A percentile compares a stretch with the other conserved stretches of the same genome.
Conservation (phyloP, 495 filamentous ascomycete genomes). For the Penicillium robsamsonii region DNA sequence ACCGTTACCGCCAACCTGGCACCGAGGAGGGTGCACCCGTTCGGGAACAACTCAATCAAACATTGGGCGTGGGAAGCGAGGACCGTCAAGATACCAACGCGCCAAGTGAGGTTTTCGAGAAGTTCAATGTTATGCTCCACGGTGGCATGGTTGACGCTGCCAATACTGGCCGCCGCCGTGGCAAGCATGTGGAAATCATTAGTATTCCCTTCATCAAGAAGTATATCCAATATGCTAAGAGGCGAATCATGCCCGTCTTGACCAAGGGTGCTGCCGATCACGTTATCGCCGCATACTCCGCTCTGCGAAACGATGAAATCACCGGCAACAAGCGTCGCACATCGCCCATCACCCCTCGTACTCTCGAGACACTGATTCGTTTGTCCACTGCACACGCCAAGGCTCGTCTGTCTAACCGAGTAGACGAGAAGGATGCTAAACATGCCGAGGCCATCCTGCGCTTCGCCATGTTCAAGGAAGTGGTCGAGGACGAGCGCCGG, state of each 20-base stretch:
- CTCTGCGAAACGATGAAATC: conserved; percentile 92
- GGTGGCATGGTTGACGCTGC: conserved; percentile 67
- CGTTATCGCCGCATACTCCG: conserved; percentile 89
- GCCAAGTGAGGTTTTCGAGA: conserved; percentile 90
- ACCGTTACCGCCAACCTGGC: conserved; percentile 90
- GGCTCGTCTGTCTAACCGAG: conserved; percentile 82
- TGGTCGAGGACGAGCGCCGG: conserved; percentile 81
- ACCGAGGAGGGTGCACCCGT: conserved; percentile 95
- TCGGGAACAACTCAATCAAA: conserved; percentile 80
- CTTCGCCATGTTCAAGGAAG: conserved; percentile 97
- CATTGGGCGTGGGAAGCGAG: conserved; percentile 84
- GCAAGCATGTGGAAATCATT: conserved; percentile 82
- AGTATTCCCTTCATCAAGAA: conserved; percentile 99
- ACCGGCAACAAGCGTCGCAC: conserved; percentile 92
- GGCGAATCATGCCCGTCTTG: conserved; percentile 82
- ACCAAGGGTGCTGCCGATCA: conserved; percentile 92
- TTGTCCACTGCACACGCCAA: conserved; percentile 96
- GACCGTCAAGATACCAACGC: conserved; percentile 67
- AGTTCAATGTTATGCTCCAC: conserved; percentile 94
- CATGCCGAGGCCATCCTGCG: conserved; percentile 87
- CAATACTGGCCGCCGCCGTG: conserved; percentile 63
- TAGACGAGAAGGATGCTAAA: conserved; percentile 86
- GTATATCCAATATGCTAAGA: conserved; percentile 98
- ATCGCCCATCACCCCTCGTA: conserved; percentile 93
- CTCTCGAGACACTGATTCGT: conserved; percentile 95